These are phyloP conservation scores for Mallotus repandus DNA, from an alignment of 441 rosid genomes.

Conservation along the genomic window DNA sequence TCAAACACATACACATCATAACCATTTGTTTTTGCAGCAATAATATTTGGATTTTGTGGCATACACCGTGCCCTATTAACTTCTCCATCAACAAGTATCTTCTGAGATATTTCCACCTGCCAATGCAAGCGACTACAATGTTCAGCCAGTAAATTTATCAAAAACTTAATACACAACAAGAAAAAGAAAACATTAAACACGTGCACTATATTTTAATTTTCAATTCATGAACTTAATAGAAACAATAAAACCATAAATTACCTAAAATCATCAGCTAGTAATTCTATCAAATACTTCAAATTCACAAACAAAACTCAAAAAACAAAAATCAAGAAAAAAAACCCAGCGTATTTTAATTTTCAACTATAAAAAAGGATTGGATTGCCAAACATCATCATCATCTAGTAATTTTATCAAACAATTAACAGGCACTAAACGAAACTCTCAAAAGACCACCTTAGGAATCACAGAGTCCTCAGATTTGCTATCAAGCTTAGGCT, in stretches of 20 bases:
- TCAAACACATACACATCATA: conserved; percentile 78
- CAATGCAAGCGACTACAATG: background rate
- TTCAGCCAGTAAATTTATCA: background rate
- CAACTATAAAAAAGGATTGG: background rate
- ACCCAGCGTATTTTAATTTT: too few species aligned
- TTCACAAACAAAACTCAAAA: background rate
- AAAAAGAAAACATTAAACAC: background rate
- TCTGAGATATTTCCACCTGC: conserved; percentile 76
- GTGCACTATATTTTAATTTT: too few species aligned
- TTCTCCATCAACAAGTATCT: conserved; percentile 80
- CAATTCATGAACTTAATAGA: too few species aligned
- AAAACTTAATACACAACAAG: background rate
- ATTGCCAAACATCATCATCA: background rate
- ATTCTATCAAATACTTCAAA: background rate
- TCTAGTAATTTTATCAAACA: conserved; percentile 41
- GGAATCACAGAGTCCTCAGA: conserved; percentile 51
- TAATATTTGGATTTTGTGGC: conserved; percentile 71
- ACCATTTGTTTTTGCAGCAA: conserved; percentile 78
- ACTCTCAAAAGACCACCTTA: conserved; percentile 30
- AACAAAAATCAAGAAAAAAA: background rate
- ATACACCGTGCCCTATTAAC: conserved; percentile 83
- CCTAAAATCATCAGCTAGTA: background rate
- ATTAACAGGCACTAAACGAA: conserved; percentile 20
- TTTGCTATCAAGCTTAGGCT: conserved; percentile 29
- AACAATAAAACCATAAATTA: background rate